Percentiles rank a stretch among this genome's conserved stretches.
Conservation (phyloP, 2,329 filamentous ascomycete species). For the Didymella keratinophila region DNA sequence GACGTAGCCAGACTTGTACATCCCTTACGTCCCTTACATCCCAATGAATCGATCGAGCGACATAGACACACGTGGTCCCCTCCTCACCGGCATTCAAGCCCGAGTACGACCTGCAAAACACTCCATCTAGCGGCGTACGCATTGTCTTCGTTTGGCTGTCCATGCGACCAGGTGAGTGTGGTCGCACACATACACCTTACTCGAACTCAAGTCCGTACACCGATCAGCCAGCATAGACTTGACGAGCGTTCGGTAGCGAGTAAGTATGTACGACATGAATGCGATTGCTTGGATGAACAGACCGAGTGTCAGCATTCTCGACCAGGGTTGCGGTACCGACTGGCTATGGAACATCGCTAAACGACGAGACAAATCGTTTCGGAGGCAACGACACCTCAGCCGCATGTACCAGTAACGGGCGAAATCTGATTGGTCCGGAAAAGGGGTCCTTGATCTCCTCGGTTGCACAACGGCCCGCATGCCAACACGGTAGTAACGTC, state of each 20-base stretch:
- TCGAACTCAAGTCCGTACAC: background rate
- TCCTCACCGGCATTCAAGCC: background rate
- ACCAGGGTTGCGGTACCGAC: background rate
- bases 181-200: constrained; percentile 1
- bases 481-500: background rate
- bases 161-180: background rate
- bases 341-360: background rate
- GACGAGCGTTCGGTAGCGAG: background rate
- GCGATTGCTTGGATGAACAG: background rate
- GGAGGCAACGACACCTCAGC: background rate
- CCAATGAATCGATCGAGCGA: background rate
- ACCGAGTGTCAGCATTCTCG: constrained; percentile 1
- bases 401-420: background rate
- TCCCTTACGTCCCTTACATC: background rate
- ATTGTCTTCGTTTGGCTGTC: background rate
- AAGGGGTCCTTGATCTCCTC: background rate
- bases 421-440: background rate
- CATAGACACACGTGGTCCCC: constrained; percentile 6
- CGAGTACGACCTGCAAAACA: constrained; percentile 2
- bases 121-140: background rate
- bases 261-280: background rate
- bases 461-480: background rate
- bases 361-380: background rate
- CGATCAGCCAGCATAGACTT: background rate
- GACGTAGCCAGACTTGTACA: too few species aligned